Evolutionary conservation across 2,329 filamentous ascomycete species (phyloP).

Genomic region (Boeremia exigua): DNA sequence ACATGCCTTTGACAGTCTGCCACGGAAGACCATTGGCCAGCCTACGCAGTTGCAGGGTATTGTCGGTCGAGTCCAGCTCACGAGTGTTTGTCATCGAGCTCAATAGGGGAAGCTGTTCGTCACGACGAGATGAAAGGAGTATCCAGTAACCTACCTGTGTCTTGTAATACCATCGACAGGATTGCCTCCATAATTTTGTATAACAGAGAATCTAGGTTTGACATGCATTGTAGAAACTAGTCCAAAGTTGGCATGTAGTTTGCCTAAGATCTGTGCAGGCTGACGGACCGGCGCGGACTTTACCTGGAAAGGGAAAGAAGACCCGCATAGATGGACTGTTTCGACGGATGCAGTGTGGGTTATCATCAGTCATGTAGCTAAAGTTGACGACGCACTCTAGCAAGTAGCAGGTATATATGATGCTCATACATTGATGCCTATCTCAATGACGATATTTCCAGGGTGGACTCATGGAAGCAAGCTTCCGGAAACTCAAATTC

Average conservation of each 20-base stretch:
- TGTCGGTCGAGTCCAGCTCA: neutral
- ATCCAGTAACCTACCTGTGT: neutral
- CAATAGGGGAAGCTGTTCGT: neutral
- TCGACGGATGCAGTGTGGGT: neutral
- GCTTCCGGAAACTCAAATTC: too few relatives aligned
- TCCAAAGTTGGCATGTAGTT: slow-evolving; percentile 1
- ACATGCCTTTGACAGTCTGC: slow-evolving; percentile 29
- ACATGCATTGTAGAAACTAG: neutral
- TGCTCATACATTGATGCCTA: too few relatives aligned
- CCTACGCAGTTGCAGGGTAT: neutral
- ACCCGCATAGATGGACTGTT: neutral
- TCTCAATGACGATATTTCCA: too few relatives aligned
- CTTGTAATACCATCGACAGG: neutral
- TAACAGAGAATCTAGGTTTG: neutral
- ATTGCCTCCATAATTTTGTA: neutral
- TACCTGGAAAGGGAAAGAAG: neutral
- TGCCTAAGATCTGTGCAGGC: neutral
- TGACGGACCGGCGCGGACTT: neutral
- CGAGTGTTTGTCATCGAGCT: slow-evolving; percentile 1
- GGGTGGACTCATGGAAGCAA: too few relatives aligned
- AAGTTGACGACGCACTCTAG: neutral
- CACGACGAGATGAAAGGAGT: neutral
- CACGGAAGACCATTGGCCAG: slow-evolving; percentile 20
- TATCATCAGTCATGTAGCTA: neutral
- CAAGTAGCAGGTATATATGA: neutral